Evolutionary conservation across 768 basidiomycete species (phyloP), one percentile per base, ranked within the genome.

Genomic region (Amanita pseudoporphyria): DNA sequence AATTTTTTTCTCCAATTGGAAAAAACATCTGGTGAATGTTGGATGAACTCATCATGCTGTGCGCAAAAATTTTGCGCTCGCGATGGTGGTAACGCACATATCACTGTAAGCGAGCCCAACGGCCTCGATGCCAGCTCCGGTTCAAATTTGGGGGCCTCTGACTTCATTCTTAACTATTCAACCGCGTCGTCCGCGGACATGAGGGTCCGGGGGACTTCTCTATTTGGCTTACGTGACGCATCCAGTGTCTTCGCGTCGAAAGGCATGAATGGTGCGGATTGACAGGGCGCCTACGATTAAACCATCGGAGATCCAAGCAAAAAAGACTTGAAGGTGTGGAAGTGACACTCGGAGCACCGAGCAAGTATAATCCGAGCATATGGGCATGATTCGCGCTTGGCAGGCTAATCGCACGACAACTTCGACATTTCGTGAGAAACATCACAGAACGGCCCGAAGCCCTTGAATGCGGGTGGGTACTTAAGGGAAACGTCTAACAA

Each of bases 141-240:
- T 3, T 7, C 4, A 3, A 28, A 28, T 4, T 28, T 28, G 7
- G 26, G 26, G 26, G 3, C 26, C 7, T 28, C 26, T 28, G 26
- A 28, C 26, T 28, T 4, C n/a, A n/a, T n/a, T n/a, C n/a, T n/a
- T n/a, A n/a, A 33, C 32, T 18, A 13, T 36, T 36, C 35, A 36
- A 36, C 45, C 45, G 45, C 45, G 45, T 26, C 21, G 24, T 13
- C 45, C 45, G 45, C 45, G 45, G 45, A 37, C 5, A 47, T 47
- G 14, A 9, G 18, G 36, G 35, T 37, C 32, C 22, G 19, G 21
- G 33, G 32, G 14, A 6, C n/a, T 43, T 24, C 41, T 26, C 0
- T 4, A 7, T 43, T n/a, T 16, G 41, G 26, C 38, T 16, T 39
- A 28, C 26, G 38, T 39, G 19, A 39, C 38, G 6, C 1, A 21